phyloP scores from a whole-genome alignment of 2,329 filamentous ascomycete genomes.

The Xylariaceae sp. region DNA sequence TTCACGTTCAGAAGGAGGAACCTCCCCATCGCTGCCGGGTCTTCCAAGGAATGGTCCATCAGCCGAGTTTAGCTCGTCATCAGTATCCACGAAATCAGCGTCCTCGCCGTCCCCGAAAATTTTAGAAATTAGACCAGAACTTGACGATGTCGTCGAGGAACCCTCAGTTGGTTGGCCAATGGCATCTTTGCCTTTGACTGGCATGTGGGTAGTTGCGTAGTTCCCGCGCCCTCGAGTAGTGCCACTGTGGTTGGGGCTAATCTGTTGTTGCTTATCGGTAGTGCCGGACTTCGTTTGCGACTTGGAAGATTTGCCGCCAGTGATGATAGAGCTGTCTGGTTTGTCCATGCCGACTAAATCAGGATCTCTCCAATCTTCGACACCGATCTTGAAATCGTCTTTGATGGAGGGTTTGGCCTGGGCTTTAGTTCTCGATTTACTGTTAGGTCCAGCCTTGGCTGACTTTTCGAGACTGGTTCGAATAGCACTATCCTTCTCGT shows the following conservation, averaged over 20 bases:
- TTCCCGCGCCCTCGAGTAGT: slow-evolving; percentile 72
- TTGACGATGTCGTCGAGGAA: slow-evolving; percentile 17
- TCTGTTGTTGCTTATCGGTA: slow-evolving; percentile 20
- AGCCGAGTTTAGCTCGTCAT: slow-evolving; percentile 28
- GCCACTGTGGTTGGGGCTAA: slow-evolving; percentile 59
- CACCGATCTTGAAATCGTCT: slow-evolving; percentile 76
- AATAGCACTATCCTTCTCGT: slow-evolving; percentile 46
- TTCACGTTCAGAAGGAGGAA: slow-evolving; percentile 53
- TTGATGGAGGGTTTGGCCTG: slow-evolving; percentile 27
- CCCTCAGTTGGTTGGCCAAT: slow-evolving; percentile 30
- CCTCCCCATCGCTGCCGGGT: slow-evolving; percentile 25
- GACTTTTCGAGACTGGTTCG: slow-evolving; percentile 42
- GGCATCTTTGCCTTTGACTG: slow-evolving; percentile 30
- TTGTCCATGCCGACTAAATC: slow-evolving; percentile 56
- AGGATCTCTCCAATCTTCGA: slow-evolving; percentile 83
- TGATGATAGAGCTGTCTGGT: slow-evolving; percentile 12
- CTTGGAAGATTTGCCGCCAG: slow-evolving; percentile 31
- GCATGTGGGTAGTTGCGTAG: slow-evolving; percentile 48
- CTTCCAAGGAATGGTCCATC: slow-evolving; percentile 24
- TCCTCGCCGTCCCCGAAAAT: slow-evolving; percentile 48
- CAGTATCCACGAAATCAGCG: slow-evolving; percentile 29
- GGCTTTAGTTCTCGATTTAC: slow-evolving; percentile 16
- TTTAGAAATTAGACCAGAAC: slow-evolving; percentile 44
- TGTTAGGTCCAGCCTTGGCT: slow-evolving; percentile 30
- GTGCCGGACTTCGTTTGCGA: slow-evolving; percentile 17